phyloP scores from a whole-genome alignment of 768 basidiomycete species.

The Termitomyces heimii region DNA sequence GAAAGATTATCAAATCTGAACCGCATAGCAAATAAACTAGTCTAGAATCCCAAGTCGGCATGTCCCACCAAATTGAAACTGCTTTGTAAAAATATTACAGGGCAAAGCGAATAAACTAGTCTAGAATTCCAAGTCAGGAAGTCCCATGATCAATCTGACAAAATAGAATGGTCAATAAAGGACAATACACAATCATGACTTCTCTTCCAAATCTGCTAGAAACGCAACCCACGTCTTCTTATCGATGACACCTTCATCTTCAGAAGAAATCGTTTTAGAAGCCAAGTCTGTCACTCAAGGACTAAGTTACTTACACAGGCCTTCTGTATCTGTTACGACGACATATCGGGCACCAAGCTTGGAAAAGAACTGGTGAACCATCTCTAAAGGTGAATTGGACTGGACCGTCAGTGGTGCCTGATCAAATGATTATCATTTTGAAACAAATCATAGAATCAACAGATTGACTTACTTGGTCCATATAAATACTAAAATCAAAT shows the following conservation, averaged over 20 bases:
- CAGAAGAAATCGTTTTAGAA: not conserved
- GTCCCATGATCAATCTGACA: not conserved
- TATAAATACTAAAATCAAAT: constrained; percentile 82
- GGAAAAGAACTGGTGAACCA: constrained; percentile 90
- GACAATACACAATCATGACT: constrained; percentile 17
- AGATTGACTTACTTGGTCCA: constrained; percentile 64
- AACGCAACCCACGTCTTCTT: constrained; percentile 95
- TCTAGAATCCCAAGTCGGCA: too few species aligned
- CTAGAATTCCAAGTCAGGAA: not conserved
- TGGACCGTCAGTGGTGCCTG: constrained; percentile 86
- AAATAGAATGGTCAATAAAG: not conserved
- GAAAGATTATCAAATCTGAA: too few species aligned
- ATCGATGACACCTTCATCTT: constrained; percentile 87
- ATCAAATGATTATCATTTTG: not conserved
- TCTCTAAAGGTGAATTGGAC: constrained; percentile 81
- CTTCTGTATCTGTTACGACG: constrained; percentile 76
- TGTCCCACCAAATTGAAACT: too few species aligned
- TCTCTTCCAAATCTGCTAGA: constrained; percentile 68
- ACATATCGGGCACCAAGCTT: constrained; percentile 93
- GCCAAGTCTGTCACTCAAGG: not conserved
- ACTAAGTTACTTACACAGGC: constrained; percentile 54
- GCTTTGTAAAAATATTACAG: not conserved
- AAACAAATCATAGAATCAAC: not conserved
- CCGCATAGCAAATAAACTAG: too few species aligned
- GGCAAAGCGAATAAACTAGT: not conserved